Evolutionary conservation across 164 flowering plant genomes (phyloP), one percentile per base, ranked within the genome.

Genomic region (Akebia trifoliata): DNA sequence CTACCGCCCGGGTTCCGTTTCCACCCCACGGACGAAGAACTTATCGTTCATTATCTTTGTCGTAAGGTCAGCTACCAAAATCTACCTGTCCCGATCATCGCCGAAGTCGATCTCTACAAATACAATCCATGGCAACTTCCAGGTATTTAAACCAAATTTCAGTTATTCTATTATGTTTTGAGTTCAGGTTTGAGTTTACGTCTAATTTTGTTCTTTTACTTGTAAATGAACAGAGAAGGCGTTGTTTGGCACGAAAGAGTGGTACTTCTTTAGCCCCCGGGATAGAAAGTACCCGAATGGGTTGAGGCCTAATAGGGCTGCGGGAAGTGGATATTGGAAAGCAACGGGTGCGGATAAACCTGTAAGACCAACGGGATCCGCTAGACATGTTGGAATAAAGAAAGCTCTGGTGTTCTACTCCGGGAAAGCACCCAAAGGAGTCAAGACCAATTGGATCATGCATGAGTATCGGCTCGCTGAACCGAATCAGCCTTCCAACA

Each of bases 381-480:
- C 31, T 8, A 61, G 26, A 14, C n/a, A 39, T 37, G 44, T 57
- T 6, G 71, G 71, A 3, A 67, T 67, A 17, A 67, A 67, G 62
- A 67, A 67, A 39, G 66, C 66, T 1, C 46, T 67, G 46, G 71
- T 67, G 11, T 67, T 67, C 29, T 67, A 67, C 29, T 35, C 62
- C 3, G 71, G 71, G n/a, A 67, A 67, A 38, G 71, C 71, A 9
- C 71, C 71, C 47, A 67, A 56, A 17, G 71, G 71, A n/a, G 28
- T 52, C 21, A 67, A 67, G 47, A 67, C 66, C 28, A 67, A 67
- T 25, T 67, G 71, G 71, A 67, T 67, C 53, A 67, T 67, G 71
- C 71, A 67, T 17, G 71, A 67, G 36, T 67, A 67, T 60, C 51
- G 71, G 24, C 62, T 67, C 30, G 61, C 66, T 4, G 59, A 67